A percentile compares a stretch with the other conserved stretches of the same genome.
phyloP scores from a whole-genome alignment of 1,284 basidiomycete species.

The Ceratobasidium sp. region DNA sequence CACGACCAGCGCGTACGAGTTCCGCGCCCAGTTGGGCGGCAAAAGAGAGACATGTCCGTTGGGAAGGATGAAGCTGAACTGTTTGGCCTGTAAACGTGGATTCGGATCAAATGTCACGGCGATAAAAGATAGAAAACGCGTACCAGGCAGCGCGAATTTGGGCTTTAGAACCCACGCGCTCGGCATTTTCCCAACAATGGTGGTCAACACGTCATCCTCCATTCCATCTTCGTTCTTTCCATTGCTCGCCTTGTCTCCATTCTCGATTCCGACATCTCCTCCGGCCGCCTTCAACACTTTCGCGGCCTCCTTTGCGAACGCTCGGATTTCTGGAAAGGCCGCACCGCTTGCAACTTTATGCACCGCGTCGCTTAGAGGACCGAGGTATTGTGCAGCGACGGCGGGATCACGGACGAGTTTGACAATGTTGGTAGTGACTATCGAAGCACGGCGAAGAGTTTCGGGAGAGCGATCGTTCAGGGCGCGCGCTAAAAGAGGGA shows the following conservation, averaged over 20 bases:
- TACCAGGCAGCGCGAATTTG: slow-evolving; percentile 40
- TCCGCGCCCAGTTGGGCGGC: slow-evolving; percentile 82
- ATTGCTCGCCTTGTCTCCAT: not conserved
- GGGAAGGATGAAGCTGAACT: slow-evolving; percentile 56
- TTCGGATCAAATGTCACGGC: slow-evolving; percentile 53
- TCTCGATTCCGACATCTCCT: slow-evolving; percentile 67
- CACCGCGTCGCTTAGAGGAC: slow-evolving; percentile 90
- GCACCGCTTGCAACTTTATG: slow-evolving; percentile 92
- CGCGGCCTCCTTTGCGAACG: slow-evolving; percentile 86
- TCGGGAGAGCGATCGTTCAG: slow-evolving; percentile 81
- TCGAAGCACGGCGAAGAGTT: slow-evolving; percentile 70
- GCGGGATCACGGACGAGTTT: slow-evolving; percentile 95
- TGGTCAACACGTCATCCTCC: slow-evolving; percentile 37
- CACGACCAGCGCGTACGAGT: slow-evolving; percentile 67
- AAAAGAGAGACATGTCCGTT: slow-evolving; percentile 67
- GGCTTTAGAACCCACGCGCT: slow-evolving; percentile 17
- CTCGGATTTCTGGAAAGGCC: slow-evolving; percentile 97
- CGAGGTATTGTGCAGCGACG: slow-evolving; percentile 91
- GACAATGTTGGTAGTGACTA: slow-evolving; percentile 97
- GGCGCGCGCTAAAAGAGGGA: slow-evolving; percentile 92
- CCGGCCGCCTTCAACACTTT: slow-evolving; percentile 84
- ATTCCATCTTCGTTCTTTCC: slow-evolving; percentile 29
- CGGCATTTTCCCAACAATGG: slow-evolving; percentile 35
- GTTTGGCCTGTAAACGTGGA: slow-evolving; percentile 56
- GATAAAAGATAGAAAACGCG: slow-evolving; percentile 49